These are phyloP conservation scores for Ogataea hybrid DNA, from an alignment of 1,139 yeast genomes.

Conservation along the genomic window DNA sequence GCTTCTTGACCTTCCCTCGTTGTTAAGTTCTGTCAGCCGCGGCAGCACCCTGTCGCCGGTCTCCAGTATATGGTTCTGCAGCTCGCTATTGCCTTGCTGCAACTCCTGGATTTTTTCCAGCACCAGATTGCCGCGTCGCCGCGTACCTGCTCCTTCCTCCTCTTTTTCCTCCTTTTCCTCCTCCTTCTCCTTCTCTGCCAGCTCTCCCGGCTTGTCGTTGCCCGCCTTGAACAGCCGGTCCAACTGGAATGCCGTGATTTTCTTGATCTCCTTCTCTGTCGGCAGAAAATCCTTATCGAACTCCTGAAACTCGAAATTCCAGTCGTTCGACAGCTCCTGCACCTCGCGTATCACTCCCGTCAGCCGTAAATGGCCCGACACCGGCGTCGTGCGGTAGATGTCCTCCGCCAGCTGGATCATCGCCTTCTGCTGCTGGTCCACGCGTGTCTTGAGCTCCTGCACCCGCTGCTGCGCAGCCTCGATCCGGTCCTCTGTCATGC, in stretches of 20 bases:
- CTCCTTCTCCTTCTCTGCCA: conserved; percentile 1
- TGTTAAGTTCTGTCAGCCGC: conserved; percentile 11
- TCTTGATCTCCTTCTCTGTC: conserved; percentile 88
- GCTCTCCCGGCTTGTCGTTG: conserved; percentile 15
- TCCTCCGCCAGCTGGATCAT: conserved; percentile 48
- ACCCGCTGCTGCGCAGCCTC: conserved; percentile 66
- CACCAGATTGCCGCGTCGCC: conserved; percentile 25
- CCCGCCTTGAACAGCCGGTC: conserved; percentile 56
- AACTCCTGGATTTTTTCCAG: conserved; percentile 27
- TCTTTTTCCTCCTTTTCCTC: neutral
- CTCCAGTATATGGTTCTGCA: conserved; percentile 20
- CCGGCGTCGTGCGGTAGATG: conserved; percentile 54
- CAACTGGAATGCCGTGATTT: conserved; percentile 86
- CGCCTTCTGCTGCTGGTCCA: conserved; percentile 48
- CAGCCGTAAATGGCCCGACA: conserved; percentile 66
- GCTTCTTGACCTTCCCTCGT: conserved; percentile 52
- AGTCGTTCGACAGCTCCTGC: conserved; percentile 78
- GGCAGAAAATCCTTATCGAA: conserved; percentile 82
- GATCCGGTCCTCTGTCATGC: conserved; percentile 63
- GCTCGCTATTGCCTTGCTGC: conserved; percentile 16
- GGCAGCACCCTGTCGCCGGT: conserved; percentile 17
- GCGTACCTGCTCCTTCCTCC: neutral
- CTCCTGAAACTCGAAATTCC: conserved; percentile 86
- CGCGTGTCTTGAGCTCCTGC: conserved; percentile 53
- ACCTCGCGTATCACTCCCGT: conserved; percentile 68